Evolutionary conservation across 176 grass and related monocot species (phyloP).

Genomic region (Calamus simplicifolius): DNA sequence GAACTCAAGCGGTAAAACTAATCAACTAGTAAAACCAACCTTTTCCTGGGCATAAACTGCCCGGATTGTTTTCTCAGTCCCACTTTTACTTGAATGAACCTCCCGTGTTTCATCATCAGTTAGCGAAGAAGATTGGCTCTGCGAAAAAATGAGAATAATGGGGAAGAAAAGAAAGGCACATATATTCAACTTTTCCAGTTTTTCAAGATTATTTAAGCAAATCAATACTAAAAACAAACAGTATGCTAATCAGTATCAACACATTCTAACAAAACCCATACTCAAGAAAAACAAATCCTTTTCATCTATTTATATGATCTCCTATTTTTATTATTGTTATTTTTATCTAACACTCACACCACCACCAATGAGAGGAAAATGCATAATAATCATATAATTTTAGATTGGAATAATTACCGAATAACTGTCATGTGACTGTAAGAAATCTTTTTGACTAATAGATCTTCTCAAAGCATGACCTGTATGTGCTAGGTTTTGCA

Average conservation of each 20-base stretch:
- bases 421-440: constrained; percentile 54
- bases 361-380: not conserved
- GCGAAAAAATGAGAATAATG: constrained; percentile 9
- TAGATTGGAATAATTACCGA: constrained; percentile 38
- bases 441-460: constrained; percentile 69
- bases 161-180: constrained; percentile 3
- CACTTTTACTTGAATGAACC: constrained; percentile 25
- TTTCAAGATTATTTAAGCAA: too few species aligned
- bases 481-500: constrained; percentile 45
- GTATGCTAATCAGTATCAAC: too few species aligned
- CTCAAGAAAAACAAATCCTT: too few species aligned
- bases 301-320: not conserved
- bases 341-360: not conserved
- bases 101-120: constrained; percentile 85
- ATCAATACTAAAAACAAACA: too few species aligned
- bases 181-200: too few species aligned
- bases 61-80: constrained; percentile 36
- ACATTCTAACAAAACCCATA: too few species aligned
- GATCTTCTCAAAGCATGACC: constrained; percentile 42
- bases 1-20: not conserved
- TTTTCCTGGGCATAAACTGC: constrained; percentile 46
- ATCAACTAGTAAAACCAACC: constrained; percentile 24
- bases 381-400: too few species aligned
- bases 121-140: constrained; percentile 90
- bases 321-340: not conserved